These are phyloP conservation scores for Parachlorella kessleri DNA, from an alignment of 139 green algal species.

Conservation along the genomic window DNA sequence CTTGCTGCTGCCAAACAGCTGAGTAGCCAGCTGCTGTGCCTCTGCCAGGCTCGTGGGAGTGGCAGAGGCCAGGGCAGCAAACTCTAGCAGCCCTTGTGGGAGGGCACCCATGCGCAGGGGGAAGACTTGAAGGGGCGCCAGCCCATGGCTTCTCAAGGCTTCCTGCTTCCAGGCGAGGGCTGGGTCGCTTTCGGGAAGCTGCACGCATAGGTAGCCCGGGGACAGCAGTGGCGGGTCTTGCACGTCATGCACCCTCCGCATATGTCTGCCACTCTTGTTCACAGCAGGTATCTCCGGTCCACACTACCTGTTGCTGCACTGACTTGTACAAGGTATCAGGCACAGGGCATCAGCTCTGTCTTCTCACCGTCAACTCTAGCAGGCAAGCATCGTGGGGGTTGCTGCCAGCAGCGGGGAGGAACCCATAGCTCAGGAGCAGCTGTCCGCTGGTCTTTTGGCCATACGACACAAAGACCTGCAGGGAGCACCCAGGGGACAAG, in stretches of 20 bases:
- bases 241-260: too few relatives aligned
- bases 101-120: constrained; percentile 46
- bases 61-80: constrained; percentile 38
- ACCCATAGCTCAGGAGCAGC: constrained; percentile 73
- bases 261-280: too few relatives aligned
- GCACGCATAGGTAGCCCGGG: too few relatives aligned
- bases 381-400: constrained; percentile 64
- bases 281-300: too few relatives aligned
- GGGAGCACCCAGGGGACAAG: too few relatives aligned
- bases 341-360: background rate
- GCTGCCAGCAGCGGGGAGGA: constrained; percentile 45
- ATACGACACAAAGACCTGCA: constrained; percentile 60
- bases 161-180: constrained; percentile 44
- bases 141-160: constrained; percentile 24
- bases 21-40: constrained; percentile 3
- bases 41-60: background rate
- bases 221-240: too few relatives aligned
- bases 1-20: constrained; percentile 7
- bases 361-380: constrained; percentile 40
- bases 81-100: constrained; percentile 45
- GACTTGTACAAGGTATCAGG: too few relatives aligned
- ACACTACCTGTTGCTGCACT: too few relatives aligned
- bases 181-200: too few relatives aligned
- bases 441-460: constrained; percentile 59
- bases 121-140: constrained; percentile 31